Percentiles rank a stretch among this genome's conserved stretches.
Evolutionary conservation across 2,329 filamentous ascomycete genomes (phyloP).

Genomic region (Hypoxylon sp.): DNA sequence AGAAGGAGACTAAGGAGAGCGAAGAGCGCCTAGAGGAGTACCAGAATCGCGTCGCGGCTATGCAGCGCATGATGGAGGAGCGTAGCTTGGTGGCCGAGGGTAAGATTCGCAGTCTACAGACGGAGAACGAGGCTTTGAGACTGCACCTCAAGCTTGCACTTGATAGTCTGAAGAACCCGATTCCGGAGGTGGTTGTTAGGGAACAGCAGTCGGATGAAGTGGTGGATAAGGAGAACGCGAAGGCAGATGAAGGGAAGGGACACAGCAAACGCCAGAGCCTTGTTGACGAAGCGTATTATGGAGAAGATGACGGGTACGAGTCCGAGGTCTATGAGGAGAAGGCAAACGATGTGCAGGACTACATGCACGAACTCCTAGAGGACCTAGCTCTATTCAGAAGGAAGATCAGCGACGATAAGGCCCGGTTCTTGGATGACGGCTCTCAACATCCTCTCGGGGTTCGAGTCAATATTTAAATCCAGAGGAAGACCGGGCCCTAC

Average conservation of each 20-base stretch:
- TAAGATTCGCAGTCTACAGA: slow-evolving; percentile 91
- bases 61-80: slow-evolving; percentile 98
- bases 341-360: slow-evolving; percentile 80
- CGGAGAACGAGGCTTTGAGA: slow-evolving; percentile 90
- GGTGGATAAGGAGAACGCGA: slow-evolving; percentile 56
- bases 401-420: slow-evolving; percentile 88
- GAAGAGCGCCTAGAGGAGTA: slow-evolving; percentile 94
- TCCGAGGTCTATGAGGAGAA: slow-evolving; percentile 65
- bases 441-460: slow-evolving; percentile 67
- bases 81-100: slow-evolving; percentile 89
- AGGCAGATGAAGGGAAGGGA: slow-evolving; percentile 56
- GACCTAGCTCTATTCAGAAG: slow-evolving; percentile 85
- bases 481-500: not conserved
- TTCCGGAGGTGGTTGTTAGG: slow-evolving; percentile 70
- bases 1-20: slow-evolving; percentile 80
- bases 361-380: slow-evolving; percentile 85
- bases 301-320: slow-evolving; percentile 64
- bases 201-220: slow-evolving; percentile 47
- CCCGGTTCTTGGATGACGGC: slow-evolving; percentile 77
- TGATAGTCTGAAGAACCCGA: slow-evolving; percentile 90
- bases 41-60: slow-evolving; percentile 87
- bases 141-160: slow-evolving; percentile 90
- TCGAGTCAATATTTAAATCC: slow-evolving; percentile 58
- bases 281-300: slow-evolving; percentile 73
- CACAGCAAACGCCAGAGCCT: slow-evolving; percentile 47